Conservation (phyloP, 2,329 filamentous ascomycete genomes). For the Pseudopyricularia javanii region DNA sequence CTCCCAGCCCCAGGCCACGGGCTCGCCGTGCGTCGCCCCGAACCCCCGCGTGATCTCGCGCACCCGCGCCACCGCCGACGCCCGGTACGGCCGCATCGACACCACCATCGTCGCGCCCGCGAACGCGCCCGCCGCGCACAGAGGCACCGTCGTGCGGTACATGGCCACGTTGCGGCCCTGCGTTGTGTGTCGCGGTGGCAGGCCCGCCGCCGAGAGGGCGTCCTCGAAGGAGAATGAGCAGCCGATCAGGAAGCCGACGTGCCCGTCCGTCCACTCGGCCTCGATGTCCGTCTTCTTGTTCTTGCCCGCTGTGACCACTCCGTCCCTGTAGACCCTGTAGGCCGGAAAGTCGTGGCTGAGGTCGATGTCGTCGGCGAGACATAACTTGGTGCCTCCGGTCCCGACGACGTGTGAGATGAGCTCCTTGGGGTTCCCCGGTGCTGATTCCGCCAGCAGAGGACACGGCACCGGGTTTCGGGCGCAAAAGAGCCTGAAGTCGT, state of each 20-base stretch:
- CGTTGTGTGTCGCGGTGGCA: constrained; percentile 36
- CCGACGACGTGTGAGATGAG: constrained; percentile 5
- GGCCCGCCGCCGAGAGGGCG: constrained; percentile 35
- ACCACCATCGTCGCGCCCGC: constrained; percentile 41
- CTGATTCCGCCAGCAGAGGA: constrained; percentile 42
- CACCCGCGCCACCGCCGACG: constrained; percentile 35
- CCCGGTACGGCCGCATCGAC: constrained; percentile 48
- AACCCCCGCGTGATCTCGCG: constrained; percentile 42
- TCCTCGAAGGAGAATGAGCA: constrained; percentile 53
- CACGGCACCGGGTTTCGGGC: constrained; percentile 49
- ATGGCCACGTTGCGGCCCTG: constrained; percentile 43
- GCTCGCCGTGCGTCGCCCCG: constrained; percentile 48
- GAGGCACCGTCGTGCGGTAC: constrained; percentile 44
- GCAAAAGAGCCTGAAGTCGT: constrained; percentile 47
- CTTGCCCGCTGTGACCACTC: constrained; percentile 20
- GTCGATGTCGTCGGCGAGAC: constrained; percentile 32
- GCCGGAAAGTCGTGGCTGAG: constrained; percentile 43
- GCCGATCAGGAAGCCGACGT: constrained; percentile 51
- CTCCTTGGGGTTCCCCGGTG: constrained; percentile 23
- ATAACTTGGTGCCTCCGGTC: constrained; percentile 8
- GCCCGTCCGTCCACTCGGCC: constrained; percentile 40
- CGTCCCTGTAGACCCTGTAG: constrained; percentile 46
- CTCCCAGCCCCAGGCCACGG: constrained; percentile 17
- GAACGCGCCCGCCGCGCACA: constrained; percentile 48
- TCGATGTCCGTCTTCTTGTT: constrained; percentile 29